Base-by-base conservation (phyloP, 2,329 filamentous ascomycete genomes). In the Neofusicoccum laricinum region DNA sequence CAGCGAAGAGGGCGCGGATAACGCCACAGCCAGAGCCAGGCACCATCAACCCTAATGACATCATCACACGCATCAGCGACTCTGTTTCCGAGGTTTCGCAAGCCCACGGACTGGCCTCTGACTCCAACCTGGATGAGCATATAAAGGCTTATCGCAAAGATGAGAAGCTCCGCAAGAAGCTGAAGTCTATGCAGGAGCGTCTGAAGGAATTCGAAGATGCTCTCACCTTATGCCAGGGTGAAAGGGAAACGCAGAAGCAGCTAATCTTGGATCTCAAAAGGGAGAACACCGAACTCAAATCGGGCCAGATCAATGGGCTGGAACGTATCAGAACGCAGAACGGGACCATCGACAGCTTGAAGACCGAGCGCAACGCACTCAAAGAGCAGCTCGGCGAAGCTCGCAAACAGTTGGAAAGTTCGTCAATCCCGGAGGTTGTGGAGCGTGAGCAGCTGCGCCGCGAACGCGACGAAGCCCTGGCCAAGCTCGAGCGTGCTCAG, bases 401-500 rank as follows among this genome's bases (percentile, higher is more conserved):
- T 6, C 57, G 57, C 48, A 34, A 21, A 12, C 49, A 50, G 25
- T 49, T 65, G 10, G 43, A 32, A 7, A 55, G 34, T 21, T 65
- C 64, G 4, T 30, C 19, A 34, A 34, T 59, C 12, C 61, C 51
- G 1, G 59, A 59, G 14, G 55, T 62, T 6, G 38, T 40, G 6
- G 48, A 67, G 57, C 53, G 55, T 17, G 45, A 63, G 38, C 46
- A 51, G 19, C 32, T 57, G 15, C 59, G 61, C 55, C 4, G 69
- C 58, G 70, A 72, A 46, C 70, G 71, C 11, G 71, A 75, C 32
- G 65, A 64, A 7, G 72, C 71, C 1, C 68, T 71, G 10, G 51
- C 65, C 1, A 67, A 65, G 2, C 68, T 78, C 6, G 76, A 75
- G 45, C 71, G 71, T 4, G 72, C 70, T 5, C 68, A 72, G 10